Evolutionary conservation across 345 rosid genomes (phyloP).

Genomic region (Camelina laxa): DNA sequence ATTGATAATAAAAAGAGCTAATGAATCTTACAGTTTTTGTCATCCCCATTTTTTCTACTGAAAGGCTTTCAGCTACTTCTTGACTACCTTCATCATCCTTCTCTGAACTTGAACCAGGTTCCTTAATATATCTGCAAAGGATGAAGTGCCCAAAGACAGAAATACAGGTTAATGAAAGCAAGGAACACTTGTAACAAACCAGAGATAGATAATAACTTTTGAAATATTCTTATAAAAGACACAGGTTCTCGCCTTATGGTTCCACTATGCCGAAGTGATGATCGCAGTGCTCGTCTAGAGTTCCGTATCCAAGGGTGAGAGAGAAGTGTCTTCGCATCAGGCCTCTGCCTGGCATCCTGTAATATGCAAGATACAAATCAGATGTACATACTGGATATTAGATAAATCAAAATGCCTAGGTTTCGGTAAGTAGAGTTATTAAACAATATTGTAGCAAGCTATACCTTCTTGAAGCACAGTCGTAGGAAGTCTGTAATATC

Average conservation of each 20-base stretch:
- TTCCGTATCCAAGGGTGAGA: slow-evolving; percentile 99
- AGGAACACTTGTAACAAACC: slow-evolving; percentile 16
- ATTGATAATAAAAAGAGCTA: slow-evolving; percentile 8
- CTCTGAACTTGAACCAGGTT: slow-evolving; percentile 52
- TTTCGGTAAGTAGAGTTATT: slow-evolving; percentile 7
- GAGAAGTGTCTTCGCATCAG: slow-evolving; percentile 96
- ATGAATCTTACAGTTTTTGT: slow-evolving; percentile 55
- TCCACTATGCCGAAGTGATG: slow-evolving; percentile 83
- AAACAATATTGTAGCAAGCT: slow-evolving; percentile 16
- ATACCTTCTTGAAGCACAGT: slow-evolving; percentile 98
- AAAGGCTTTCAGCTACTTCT: slow-evolving; percentile 52
- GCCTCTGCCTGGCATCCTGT: slow-evolving; percentile 97
- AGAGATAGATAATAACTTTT: neutral
- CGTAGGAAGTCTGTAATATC: slow-evolving; percentile 91
- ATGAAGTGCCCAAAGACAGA: slow-evolving; percentile 23
- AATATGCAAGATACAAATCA: slow-evolving; percentile 40
- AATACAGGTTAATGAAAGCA: slow-evolving; percentile 16
- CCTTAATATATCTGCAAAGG: slow-evolving; percentile 59
- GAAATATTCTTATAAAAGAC: neutral
- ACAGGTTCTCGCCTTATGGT: slow-evolving; percentile 59
- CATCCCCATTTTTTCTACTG: slow-evolving; percentile 53
- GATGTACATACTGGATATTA: slow-evolving; percentile 6
- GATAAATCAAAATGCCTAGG: slow-evolving; percentile 8
- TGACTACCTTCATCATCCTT: slow-evolving; percentile 60
- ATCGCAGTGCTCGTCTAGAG: slow-evolving; percentile 81